Conservation (phyloP, 2,329 filamentous ascomycete genomes). For the Calycina herbarum region DNA sequence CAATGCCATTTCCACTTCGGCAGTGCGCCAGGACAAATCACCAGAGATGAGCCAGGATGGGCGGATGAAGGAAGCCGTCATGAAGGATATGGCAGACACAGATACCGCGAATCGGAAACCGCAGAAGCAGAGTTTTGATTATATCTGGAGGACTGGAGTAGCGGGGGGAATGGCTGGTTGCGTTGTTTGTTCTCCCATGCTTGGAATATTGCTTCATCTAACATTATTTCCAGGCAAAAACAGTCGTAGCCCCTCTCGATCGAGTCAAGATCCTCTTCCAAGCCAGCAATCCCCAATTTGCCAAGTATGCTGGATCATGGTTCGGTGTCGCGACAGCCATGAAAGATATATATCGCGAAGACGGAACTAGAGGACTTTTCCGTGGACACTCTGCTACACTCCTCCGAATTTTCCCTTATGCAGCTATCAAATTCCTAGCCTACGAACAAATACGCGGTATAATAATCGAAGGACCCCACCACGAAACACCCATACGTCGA, state of each 20-base stretch:
- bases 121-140: constrained; percentile 76
- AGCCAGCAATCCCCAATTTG: constrained; percentile 88
- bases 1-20: constrained; percentile 49
- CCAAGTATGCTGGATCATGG: constrained; percentile 90
- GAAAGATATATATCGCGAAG: constrained; percentile 74
- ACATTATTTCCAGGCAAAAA: constrained; percentile 71
- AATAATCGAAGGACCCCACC: constrained; percentile 67
- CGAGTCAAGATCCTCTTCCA: constrained; percentile 99
- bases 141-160: constrained; percentile 77
- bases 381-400: constrained; percentile 93
- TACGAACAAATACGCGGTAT: constrained; percentile 91
- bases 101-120: constrained; percentile 47
- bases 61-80: constrained; percentile 41
- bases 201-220: constrained; percentile 2
- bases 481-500: constrained; percentile 80
- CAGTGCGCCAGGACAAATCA: constrained; percentile 47
- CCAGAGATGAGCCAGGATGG: constrained; percentile 39
- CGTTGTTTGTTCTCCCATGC: constrained; percentile 58
- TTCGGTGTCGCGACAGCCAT: constrained; percentile 80
- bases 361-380: constrained; percentile 77
- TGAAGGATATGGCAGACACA: constrained; percentile 59
- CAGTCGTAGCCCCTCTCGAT: constrained; percentile 90
- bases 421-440: constrained; percentile 94
- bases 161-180: constrained; percentile 91
- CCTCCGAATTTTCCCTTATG: constrained; percentile 93